A percentile compares a stretch with the other conserved stretches of the same genome.
phyloP scores from a whole-genome alignment of 2,329 filamentous ascomycete species.

The Ophiocordyceps polyrhachis-furcata region DNA sequence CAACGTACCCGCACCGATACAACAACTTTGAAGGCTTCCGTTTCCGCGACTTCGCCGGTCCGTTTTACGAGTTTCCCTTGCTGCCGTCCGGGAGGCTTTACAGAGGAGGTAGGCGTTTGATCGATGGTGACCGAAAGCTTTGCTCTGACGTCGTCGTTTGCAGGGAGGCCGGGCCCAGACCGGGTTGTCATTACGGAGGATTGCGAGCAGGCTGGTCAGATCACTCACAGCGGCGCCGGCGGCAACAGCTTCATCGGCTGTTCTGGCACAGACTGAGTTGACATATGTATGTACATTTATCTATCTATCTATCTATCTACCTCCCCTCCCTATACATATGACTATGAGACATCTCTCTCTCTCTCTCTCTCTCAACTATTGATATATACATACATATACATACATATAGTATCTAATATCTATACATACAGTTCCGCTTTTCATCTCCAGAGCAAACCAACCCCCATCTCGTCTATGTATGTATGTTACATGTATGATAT shows the following conservation, averaged over 20 bases:
- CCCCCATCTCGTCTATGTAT: too few relatives aligned
- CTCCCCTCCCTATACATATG: too few relatives aligned
- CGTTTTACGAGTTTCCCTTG: conserved; percentile 22
- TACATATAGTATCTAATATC: too few relatives aligned
- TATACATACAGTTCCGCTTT: too few relatives aligned
- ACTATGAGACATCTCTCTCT: too few relatives aligned
- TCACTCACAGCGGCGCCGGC: conserved; percentile 52
- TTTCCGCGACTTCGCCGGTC: conserved; percentile 12
- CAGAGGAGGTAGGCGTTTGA: conserved; percentile 14
- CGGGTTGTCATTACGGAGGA: conserved; percentile 39
- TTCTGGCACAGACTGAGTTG: conserved; percentile 7
- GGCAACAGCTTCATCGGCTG: conserved; percentile 53
- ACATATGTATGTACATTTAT: too few relatives aligned
- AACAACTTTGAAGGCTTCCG: conserved; percentile 19
- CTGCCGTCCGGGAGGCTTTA: conserved; percentile 12
- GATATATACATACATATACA: too few relatives aligned
- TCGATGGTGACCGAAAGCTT: background rate
- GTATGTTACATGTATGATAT: too few relatives aligned
- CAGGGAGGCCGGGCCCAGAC: conserved; percentile 39
- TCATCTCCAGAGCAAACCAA: too few relatives aligned
- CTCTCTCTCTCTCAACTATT: too few relatives aligned
- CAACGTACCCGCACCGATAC: conserved; percentile 19
- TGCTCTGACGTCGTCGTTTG: background rate
- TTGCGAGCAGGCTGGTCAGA: conserved; percentile 40
- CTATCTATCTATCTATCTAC: too few relatives aligned